Evolutionary conservation across 371 early-diverging fungal species (phyloP), one percentile per base, ranked within the genome.

Genomic region (Mucor mucedo): DNA sequence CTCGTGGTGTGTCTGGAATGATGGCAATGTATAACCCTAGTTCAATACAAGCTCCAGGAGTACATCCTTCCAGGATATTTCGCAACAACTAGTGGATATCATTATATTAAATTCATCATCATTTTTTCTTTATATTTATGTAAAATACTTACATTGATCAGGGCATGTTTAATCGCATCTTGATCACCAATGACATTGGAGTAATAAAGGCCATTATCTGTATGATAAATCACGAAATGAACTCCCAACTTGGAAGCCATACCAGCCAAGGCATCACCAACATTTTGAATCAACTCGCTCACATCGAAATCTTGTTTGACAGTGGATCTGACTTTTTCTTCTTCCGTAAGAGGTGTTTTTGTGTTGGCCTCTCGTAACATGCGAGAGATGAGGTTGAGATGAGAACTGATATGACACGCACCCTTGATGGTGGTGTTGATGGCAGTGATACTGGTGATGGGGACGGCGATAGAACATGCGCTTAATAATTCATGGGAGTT

Each of bases 211-310:
- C 71, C 85, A 68, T 78, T 78, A 52, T 87, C 86, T 0, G 77
- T 68, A 58, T 87, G 86, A 59, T 83, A 86, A n/a, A 89, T 73
- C 1, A 86, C 84, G 52, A 89, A 71, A 60, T 87, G 84, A 3
- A 89, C 84, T 11, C 78, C 82, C 40, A 82, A 69, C 27, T 78
- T 71, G n/a, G 85, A 76, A 7, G 86, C 84, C 59, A 81, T 77
- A 16, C 87, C 89, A 13, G 88, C 85, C 58, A 87, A 71, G 10
- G 84, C 79, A 68, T 89, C 89, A 6, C 86, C 88, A 2, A 89
- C 75, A 58, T 80, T 79, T 64, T 89, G 87, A 10, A 87, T 71
- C 40, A 87, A 62, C 52, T 87, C 84, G 14, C 87, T 85, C 5
- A 87, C 76, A 69, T 89, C 88, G 63, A 89, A 87, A 30, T 83